These are phyloP conservation scores for Penicillium fuscoglaucum DNA, from an alignment of 2,329 filamentous ascomycete genomes.

Conservation along the genomic window DNA sequence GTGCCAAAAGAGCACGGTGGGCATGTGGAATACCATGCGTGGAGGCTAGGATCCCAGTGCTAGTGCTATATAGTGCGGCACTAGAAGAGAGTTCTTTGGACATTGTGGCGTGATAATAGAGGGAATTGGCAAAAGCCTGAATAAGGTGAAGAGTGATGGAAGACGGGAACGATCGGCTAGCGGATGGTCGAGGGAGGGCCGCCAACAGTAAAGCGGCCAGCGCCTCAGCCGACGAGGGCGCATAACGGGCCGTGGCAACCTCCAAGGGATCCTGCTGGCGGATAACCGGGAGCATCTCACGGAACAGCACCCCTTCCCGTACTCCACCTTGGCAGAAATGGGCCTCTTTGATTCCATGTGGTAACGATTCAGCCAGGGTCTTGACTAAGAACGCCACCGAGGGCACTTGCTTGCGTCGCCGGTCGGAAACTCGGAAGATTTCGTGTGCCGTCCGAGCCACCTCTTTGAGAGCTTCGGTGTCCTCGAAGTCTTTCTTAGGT, in stretches of 20 bases:
- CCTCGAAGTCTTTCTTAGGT: conserved; percentile 32
- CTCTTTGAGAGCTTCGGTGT: conserved; percentile 29
- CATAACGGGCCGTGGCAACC: conserved; percentile 58
- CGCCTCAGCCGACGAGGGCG: conserved; percentile 46
- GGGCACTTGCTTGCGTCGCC: conserved; percentile 75
- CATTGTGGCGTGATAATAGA: conserved; percentile 35
- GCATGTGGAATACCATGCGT: conserved; percentile 38
- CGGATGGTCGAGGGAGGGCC: conserved; percentile 44
- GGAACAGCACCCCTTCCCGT: conserved; percentile 75
- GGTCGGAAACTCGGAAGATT: conserved; percentile 72
- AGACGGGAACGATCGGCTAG: conserved; percentile 25
- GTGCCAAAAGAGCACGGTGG: conserved; percentile 35
- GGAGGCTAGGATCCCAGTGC: conserved; percentile 35
- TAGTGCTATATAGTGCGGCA: conserved; percentile 34
- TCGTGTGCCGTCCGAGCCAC: conserved; percentile 31
- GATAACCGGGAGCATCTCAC: conserved; percentile 57
- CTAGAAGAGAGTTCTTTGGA: conserved; percentile 36
- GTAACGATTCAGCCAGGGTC: conserved; percentile 67
- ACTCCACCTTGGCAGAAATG: conserved; percentile 86
- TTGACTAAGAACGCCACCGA: conserved; percentile 77
- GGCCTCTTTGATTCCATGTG: conserved; percentile 64
- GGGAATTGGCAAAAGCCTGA: conserved; percentile 34
- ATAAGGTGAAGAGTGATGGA: conserved; percentile 30
- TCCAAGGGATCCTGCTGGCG: conserved; percentile 67
- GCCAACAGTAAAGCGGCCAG: conserved; percentile 52